Base-by-base conservation (phyloP, 1,284 basidiomycete genomes). In the Pseudozyma pruni region DNA sequence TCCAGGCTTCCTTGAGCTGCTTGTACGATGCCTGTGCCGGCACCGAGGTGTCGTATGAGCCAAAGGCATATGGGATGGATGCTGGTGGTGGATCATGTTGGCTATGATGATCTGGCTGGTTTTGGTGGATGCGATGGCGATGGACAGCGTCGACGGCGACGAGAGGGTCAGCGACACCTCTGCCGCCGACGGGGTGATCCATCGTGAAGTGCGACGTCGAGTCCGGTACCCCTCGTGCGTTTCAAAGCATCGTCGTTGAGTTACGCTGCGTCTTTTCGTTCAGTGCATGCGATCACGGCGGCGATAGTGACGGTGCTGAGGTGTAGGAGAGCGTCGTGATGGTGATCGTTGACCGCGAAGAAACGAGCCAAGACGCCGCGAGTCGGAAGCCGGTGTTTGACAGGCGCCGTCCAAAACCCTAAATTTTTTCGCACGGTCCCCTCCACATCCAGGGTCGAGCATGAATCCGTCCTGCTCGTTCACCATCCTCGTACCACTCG, bases 1-100 rank as follows among this genome's bases (percentile, higher is more conserved):
- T 91, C 78, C 94, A 98, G 0, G 88, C 89, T 85, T 94, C 91
- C 83, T 97, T 97, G 22, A 87, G 88, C 16, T 86, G 72, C 83
- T 93, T 94, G 86, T 96, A 96, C 9, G 68, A 61, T 4, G 51
- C 13, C 6, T 23, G 39, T 14, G 27, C 27, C 27, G 3, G n/a
- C 4, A 14, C 13, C 5, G 23, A 1, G 40, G 37, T 37, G 6
- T n/a, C n/a, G 34, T 49, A 17, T 44, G 34, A n/a, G n/a, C n/a
- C n/a, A n/a, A n/a, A n/a, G n/a, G n/a, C n/a, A n/a, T n/a, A n/a
- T n/a, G n/a, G n/a, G n/a, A n/a, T n/a, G n/a, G n/a, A n/a, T n/a
- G n/a, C n/a, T 34, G 25, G 11, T 52, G 48, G 42, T 8, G 53
- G 49, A 13, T 51, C 29, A 14, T 44, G 37, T 0, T 35, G 31